Percentiles rank a stretch among this genome's conserved stretches.
Conservation (phyloP, 2,329 filamentous ascomycete species). For the Hypoxylon sp. region DNA sequence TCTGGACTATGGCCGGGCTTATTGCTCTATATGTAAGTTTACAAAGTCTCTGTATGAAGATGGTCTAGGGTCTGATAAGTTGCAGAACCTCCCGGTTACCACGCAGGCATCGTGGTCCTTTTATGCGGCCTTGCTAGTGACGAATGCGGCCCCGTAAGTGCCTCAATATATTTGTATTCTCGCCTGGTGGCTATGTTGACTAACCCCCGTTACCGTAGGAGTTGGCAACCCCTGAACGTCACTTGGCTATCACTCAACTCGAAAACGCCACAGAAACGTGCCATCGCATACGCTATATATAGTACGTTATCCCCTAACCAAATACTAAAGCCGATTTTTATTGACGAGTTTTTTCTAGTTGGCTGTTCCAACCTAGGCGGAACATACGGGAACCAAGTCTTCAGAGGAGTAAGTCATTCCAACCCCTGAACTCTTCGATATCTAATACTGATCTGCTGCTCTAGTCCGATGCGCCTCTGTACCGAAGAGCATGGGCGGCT, state of each 20-base stretch:
- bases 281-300: constrained; percentile 37
- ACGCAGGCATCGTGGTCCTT: constrained; percentile 37
- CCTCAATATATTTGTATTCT: neutral
- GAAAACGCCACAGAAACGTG: constrained; percentile 36
- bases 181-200: neutral
- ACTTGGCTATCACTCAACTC: constrained; percentile 36
- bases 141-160: constrained; percentile 32
- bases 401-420: constrained; percentile 32
- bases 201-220: constrained; percentile 3
- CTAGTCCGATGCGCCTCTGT: constrained; percentile 34
- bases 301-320: constrained; percentile 16
- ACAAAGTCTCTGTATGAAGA: neutral
- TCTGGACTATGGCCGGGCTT: constrained; percentile 36
- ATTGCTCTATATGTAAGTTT: constrained; percentile 35
- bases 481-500: constrained; percentile 36
- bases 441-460: neutral
- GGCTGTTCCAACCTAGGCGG: constrained; percentile 37
- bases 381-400: constrained; percentile 39
- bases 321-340: too few species aligned
- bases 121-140: constrained; percentile 37
- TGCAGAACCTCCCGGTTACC: constrained; percentile 31
- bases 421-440: neutral
- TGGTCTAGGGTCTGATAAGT: constrained; percentile 3
- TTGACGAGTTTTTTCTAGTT: too few species aligned
- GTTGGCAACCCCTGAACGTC: constrained; percentile 37